Base-by-base conservation (phyloP, 768 basidiomycete species). In the Leccinum barrowsii region DNA sequence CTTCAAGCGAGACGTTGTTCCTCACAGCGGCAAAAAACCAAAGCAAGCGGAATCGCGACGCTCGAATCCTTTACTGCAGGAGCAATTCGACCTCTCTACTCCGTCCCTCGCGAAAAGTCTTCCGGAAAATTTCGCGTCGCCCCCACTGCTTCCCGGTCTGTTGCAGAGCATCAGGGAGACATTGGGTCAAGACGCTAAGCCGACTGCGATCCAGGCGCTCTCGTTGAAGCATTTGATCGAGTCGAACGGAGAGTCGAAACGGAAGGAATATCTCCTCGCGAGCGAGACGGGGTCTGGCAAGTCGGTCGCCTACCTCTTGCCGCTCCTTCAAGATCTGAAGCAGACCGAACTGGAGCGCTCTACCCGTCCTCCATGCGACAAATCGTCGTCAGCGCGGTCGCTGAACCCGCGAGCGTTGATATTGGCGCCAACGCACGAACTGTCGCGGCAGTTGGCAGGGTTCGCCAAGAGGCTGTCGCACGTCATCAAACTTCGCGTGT, bases 221-320 rank as follows among this genome's bases (percentile, higher is more conserved):
- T 82, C 89, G 21, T 65, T 93, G 19, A 84, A 87, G 61, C 84
- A 86, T 73, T 71, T 92, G 17, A 70, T 90, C 54, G 72, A 74
- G 50, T 52, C 65, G 22, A 54, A 59, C 34, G 30, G 47, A 15
- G 64, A 53, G 35, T 37, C 60, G 13, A 64, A 54, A 26, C 62
- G 58, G 65, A 72, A 59, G 49, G 76, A 84, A 50, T 86, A 80
- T 62, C 80, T 96, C 6, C 79, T 96, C 1, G 94, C 92, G 0
- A 87, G 89, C 0, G 93, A 95, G 72, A 96, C 92, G 0, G 94
- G 94, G 15, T 93, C 92, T 0, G 94, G 93, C 1, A 96, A 96
- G 75, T 93, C 90, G 2, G 82, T 95, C 28, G 94, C 94, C 1
- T 96, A 94, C 71, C 81, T 95, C 46, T 80, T 95, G 5, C 94